Conservation (phyloP, 129 eudicot genomes). For the Lactuca saligna region DNA sequence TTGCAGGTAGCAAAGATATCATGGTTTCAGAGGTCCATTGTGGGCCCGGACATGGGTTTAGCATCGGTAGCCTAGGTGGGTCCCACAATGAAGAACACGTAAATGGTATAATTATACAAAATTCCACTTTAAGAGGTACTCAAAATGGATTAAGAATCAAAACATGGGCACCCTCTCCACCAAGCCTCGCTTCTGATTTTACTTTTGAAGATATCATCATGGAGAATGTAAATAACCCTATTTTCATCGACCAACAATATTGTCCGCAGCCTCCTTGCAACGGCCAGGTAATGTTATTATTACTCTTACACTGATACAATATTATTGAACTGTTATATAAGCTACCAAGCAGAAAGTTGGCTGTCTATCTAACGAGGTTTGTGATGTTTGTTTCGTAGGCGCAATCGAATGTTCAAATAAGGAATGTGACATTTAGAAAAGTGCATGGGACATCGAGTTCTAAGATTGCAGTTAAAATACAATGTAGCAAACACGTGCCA, state of each 20-base stretch:
- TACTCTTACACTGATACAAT: too few species aligned
- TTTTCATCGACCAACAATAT: slow-evolving; percentile 70
- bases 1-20: slow-evolving; percentile 41
- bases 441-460: slow-evolving; percentile 60
- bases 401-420: slow-evolving; percentile 41
- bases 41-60: slow-evolving; percentile 90
- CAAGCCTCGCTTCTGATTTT: slow-evolving; percentile 42
- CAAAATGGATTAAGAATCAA: slow-evolving; percentile 75
- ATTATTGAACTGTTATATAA: too few species aligned
- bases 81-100: slow-evolving; percentile 31
- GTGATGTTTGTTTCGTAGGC: slow-evolving; percentile 27
- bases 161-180: slow-evolving; percentile 56
- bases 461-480: slow-evolving; percentile 38
- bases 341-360: too few species aligned
- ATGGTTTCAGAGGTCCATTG: slow-evolving; percentile 41
- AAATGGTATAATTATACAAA: slow-evolving; percentile 35
- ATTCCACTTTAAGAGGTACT: slow-evolving; percentile 46
- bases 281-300: slow-evolving; percentile 29
- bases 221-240: slow-evolving; percentile 59
- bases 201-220: slow-evolving; percentile 42
- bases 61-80: slow-evolving; percentile 79
- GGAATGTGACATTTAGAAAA: slow-evolving; percentile 43
- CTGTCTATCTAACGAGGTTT: not conserved
- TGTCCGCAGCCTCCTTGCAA: slow-evolving; percentile 51
- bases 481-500: slow-evolving; percentile 41